A percentile compares a stretch with the other conserved stretches of the same genome.
These are phyloP conservation scores for Pythium rhizo-oryzae DNA, from an alignment of 352 stramenopile genomes.

Conservation along the genomic window DNA sequence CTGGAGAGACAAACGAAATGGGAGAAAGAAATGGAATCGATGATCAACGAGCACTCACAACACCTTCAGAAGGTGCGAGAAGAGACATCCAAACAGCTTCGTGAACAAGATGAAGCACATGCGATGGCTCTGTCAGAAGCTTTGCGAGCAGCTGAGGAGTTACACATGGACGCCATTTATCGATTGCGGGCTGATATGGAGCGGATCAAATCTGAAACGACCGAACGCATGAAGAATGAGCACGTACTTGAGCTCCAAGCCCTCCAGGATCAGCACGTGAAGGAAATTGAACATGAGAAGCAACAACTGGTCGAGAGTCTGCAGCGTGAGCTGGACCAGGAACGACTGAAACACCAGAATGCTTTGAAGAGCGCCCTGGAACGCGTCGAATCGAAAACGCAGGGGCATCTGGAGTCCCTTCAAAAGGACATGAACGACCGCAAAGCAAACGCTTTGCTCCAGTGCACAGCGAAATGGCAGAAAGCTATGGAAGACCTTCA, in stretches of 20 bases:
- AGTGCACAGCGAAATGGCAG: conserved; percentile 76
- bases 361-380: conserved; percentile 38
- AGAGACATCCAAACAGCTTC: neutral
- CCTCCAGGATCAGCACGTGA: conserved; percentile 21
- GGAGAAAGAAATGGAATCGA: conserved; percentile 10
- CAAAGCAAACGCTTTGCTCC: conserved; percentile 57
- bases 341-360: conserved; percentile 35
- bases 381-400: conserved; percentile 38
- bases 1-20: conserved; percentile 12
- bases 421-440: conserved; percentile 69
- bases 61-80: neutral
- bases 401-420: conserved; percentile 39
- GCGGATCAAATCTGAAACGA: neutral
- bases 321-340: conserved; percentile 37
- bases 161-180: conserved; percentile 1
- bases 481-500: conserved; percentile 68
- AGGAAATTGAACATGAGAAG: conserved; percentile 37
- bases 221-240: neutral
- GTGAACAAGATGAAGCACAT: conserved; percentile 3
- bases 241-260: conserved; percentile 12
- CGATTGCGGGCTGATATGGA: conserved; percentile 4
- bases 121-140: neutral
- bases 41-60: conserved; percentile 3
- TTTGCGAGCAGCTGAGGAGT: neutral
- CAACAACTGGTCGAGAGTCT: conserved; percentile 33